These are phyloP conservation scores for Aspergillus texensis DNA, from an alignment of 2,329 filamentous ascomycete genomes.

Conservation along the genomic window DNA sequence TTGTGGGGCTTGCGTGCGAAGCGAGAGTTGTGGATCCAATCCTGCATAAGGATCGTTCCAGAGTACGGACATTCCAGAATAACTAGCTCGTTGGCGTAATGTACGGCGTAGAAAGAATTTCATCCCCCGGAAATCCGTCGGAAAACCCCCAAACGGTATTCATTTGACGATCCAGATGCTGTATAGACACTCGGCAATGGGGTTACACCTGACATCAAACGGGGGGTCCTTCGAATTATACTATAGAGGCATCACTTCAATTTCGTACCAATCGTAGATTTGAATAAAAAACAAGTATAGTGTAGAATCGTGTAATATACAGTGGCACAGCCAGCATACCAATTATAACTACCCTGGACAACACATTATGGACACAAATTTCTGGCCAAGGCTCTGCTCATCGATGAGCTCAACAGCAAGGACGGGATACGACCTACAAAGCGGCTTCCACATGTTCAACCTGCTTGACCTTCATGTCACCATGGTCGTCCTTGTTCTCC, in stretches of 20 bases:
- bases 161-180: not conserved
- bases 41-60: not conserved
- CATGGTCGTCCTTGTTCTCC: not conserved
- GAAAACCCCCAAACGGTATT: not conserved
- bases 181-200: not conserved
- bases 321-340: no score
- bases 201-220: no score
- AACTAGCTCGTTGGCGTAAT: not conserved
- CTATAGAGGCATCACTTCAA: not conserved
- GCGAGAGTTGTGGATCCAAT: not conserved
- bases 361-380: not conserved
- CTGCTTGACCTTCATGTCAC: not conserved
- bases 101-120: not conserved
- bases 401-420: not conserved
- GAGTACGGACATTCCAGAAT: not conserved
- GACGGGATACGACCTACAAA: not conserved
- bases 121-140: not conserved
- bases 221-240: not conserved
- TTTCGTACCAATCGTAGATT: no score
- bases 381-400: no score
- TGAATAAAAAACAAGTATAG: no score
- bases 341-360: not conserved
- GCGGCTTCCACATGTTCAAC: not conserved
- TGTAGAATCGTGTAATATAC: no score
- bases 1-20: not conserved